Conservation (phyloP, 768 basidiomycete species). For the Krasilnikovozyma curviuscula region DNA sequence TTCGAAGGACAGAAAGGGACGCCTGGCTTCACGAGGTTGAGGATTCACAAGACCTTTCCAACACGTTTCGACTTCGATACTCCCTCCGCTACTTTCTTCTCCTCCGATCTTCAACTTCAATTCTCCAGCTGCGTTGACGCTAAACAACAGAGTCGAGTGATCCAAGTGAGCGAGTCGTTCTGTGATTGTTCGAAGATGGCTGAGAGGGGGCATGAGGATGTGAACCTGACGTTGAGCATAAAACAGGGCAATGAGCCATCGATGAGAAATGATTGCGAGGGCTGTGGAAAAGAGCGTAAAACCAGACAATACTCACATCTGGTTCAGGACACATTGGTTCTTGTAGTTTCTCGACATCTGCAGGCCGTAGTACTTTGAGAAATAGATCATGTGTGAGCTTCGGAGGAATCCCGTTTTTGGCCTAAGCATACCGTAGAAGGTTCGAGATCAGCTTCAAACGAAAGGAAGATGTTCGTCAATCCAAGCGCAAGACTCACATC, state of each 20-base stretch:
- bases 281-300: not conserved
- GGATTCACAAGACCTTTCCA: slow-evolving; percentile 61
- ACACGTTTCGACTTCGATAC: slow-evolving; percentile 42
- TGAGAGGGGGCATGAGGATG: slow-evolving; percentile 53
- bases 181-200: slow-evolving; percentile 56
- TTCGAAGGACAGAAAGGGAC: not conserved
- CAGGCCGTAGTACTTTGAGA: slow-evolving; percentile 58
- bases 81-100: slow-evolving; percentile 43
- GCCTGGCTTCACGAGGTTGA: slow-evolving; percentile 22
- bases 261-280: not conserved
- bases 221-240: slow-evolving; percentile 37
- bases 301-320: slow-evolving; percentile 34
- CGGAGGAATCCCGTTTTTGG: not conserved
- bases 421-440: not conserved
- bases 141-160: slow-evolving; percentile 47
- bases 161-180: no score
- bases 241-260: not conserved
- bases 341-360: slow-evolving; percentile 47
- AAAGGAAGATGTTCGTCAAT: no score
- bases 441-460: no score
- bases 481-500: slow-evolving; percentile 3
- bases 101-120: slow-evolving; percentile 41
- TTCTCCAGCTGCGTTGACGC: slow-evolving; percentile 45
- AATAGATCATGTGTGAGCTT: slow-evolving; percentile 58
- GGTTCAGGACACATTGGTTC: slow-evolving; percentile 76